These are phyloP conservation scores for Pichia exigua DNA, from an alignment of 805 yeast genomes.

Conservation along the genomic window DNA sequence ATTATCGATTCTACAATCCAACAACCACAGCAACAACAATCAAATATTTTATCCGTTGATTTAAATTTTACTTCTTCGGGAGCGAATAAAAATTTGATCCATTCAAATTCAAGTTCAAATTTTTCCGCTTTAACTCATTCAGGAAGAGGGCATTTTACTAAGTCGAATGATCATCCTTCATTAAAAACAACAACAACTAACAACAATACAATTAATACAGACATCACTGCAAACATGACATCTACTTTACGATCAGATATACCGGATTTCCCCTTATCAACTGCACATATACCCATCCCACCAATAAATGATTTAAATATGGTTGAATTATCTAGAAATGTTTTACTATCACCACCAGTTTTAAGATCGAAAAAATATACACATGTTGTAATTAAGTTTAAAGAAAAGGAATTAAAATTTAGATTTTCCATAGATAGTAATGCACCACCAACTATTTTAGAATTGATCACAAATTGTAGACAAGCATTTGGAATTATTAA, in stretches of 20 bases:
- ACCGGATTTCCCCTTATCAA: slow-evolving; percentile 14
- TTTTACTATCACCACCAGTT: slow-evolving; percentile 6
- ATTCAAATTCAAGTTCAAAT: not conserved
- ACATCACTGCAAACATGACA: not conserved
- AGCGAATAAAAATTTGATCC: not conserved
- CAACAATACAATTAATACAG: not conserved
- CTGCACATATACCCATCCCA: slow-evolving; percentile 12
- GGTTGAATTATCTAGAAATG: not conserved
- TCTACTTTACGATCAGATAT: not conserved
- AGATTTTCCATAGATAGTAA: slow-evolving; percentile 55
- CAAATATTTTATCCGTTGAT: not conserved
- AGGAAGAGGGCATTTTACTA: not conserved
- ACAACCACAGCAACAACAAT: not conserved
- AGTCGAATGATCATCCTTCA: not conserved
- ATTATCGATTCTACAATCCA: slow-evolving; percentile 17
- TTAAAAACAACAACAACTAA: not conserved
- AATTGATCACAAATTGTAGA: slow-evolving; percentile 71
- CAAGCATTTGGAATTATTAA: slow-evolving; percentile 56
- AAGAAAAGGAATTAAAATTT: slow-evolving; percentile 51
- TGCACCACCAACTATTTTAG: slow-evolving; percentile 75
- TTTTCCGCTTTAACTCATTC: not conserved
- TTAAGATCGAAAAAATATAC: slow-evolving; percentile 17
- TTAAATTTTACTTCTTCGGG: not conserved
- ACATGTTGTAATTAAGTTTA: slow-evolving; percentile 42
- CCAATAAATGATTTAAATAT: slow-evolving; percentile 1